Base-by-base conservation (phyloP, 192 early-diverging fungal genomes). In the Phlyctochytrium planicorne region DNA sequence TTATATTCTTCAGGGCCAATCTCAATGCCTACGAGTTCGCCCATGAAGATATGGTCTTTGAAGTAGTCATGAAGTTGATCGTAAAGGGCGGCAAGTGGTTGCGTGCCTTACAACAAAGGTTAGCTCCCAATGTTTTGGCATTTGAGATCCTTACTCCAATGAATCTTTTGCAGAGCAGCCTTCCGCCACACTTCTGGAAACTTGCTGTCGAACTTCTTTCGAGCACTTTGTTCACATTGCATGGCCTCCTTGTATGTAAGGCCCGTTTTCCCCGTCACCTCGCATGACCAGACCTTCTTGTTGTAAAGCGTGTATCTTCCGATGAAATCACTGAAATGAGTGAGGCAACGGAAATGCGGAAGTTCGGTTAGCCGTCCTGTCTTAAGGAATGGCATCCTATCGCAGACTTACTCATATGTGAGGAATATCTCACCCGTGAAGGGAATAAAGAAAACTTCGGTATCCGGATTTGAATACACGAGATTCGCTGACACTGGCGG, bases 241-340 rank as follows among this genome's bases (percentile, higher is more conserved):
- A 90, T 72, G 0, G 95, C 95, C 65, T 94, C 86, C 63, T 88
- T 83, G 64, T 89, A 97, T 0, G 90, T 94, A 56, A 97, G 74
- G 40, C 84, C 76, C 25, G 76, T 72, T 66, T 87, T 90, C 0
- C 93, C 91, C 0, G 91, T 91, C 2, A 79, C 78, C 52, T 84
- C 81, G 76, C 94, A 95, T 63, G 90, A 81, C 88, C 93, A 97
- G 27, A 84, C 72, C 36, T 80, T 82, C 60, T 88, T 86, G 27
- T 82, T 80, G 67, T 94, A 94, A 16, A 93, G 78, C 30, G 75
- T 66, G 40, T 84, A 78, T 6, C 90, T 83, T 2, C 81, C 83
- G 36, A 88, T 73, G 69, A 90, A 93, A 30, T 90, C 84, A 2
- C 91, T 92, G 75, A 25, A n/a, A 20, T 56, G 52, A 29, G 52